phyloP scores from a whole-genome alignment of 176 grass and related monocot genomes.

The Eleusine coracana region DNA sequence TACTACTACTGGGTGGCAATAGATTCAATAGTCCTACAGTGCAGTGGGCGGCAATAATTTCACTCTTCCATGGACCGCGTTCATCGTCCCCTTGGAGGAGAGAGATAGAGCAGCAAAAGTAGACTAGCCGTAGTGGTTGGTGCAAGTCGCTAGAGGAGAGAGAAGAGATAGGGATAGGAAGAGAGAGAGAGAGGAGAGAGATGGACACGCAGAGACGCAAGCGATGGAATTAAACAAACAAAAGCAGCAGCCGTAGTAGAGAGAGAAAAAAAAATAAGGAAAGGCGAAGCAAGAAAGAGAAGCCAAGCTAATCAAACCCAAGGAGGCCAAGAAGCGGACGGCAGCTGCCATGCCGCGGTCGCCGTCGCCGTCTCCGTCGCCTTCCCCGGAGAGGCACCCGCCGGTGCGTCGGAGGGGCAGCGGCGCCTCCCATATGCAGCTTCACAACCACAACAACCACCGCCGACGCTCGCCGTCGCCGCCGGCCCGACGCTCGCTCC shows the following conservation, averaged over 20 bases:
- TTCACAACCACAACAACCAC: conserved; percentile 3
- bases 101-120: conserved; percentile 49
- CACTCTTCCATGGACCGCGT: conserved; percentile 35
- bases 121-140: conserved; percentile 56
- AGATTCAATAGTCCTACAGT: not conserved
- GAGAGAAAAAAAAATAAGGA: conserved; percentile 26
- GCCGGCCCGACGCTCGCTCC: conserved; percentile 43
- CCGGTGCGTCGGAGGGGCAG: conserved; percentile 23
- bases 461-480: conserved; percentile 55
- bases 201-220: conserved; percentile 47
- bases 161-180: conserved; percentile 46
- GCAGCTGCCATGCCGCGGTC: conserved; percentile 69
- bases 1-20: too few species aligned
- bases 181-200: conserved; percentile 46
- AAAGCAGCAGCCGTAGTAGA: conserved; percentile 40
- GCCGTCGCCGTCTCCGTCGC: conserved; percentile 50
- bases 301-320: conserved; percentile 49
- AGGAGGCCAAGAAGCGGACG: conserved; percentile 57
- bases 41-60: conserved; percentile 35
- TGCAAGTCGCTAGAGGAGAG: conserved; percentile 53
- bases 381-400: conserved; percentile 58
- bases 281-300: conserved; percentile 38
- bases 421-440: conserved; percentile 19
- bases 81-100: conserved; percentile 35
- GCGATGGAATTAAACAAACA: conserved; percentile 51